Base-by-base conservation (phyloP, 169 alveolate species). In the Theileria parva region DNA sequence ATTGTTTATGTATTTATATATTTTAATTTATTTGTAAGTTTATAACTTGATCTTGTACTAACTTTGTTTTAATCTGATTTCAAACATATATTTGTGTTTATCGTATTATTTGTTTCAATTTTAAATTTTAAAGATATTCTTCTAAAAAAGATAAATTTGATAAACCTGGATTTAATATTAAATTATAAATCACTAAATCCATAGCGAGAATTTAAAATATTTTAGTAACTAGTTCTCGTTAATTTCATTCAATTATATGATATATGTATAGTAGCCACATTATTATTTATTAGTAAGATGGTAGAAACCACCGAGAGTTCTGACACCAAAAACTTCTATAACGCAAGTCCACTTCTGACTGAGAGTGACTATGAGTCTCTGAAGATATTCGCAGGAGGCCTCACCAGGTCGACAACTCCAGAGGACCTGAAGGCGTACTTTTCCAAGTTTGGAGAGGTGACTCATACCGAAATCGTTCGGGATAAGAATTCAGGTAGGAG, bases 401-500 rank as follows among this genome's bases (percentile, higher is more conserved):
- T 89, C 70, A 78, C 79, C 21, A 85, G 91, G 64, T 61, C 72
- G 68, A 89, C 94, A 25, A 89, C 94, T 15, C 88, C 87, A 23
- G 91, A 85, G 39, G 72, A 91, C 21, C 74, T 89, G 69, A 80
- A 88, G 23, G 65, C 76, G 32, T 89, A 89, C 73, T 89, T 89
- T 34, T 79, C 87, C 37, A 79, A 79, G 28, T 89, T 60, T 77
- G 94, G 94, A 2, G 86, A 86, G 34, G 91, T 89, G 23, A 88
- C 84, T 6, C 89, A 89, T 57, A 86, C 92, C 6, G 94, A 84
- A 51, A 85, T 89, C 5, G 85, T 89, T 0, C 75, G 88, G 12
- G 94, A 89, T 65, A 88, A 83, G 71, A 85, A 85, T 12, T 94
- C 98, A 12, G 97, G 98, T 17, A 80, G 97, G 59, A 92, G 95